Base-by-base conservation (phyloP, 2,329 filamentous ascomycete genomes). In the Colletotrichum costaricense region DNA sequence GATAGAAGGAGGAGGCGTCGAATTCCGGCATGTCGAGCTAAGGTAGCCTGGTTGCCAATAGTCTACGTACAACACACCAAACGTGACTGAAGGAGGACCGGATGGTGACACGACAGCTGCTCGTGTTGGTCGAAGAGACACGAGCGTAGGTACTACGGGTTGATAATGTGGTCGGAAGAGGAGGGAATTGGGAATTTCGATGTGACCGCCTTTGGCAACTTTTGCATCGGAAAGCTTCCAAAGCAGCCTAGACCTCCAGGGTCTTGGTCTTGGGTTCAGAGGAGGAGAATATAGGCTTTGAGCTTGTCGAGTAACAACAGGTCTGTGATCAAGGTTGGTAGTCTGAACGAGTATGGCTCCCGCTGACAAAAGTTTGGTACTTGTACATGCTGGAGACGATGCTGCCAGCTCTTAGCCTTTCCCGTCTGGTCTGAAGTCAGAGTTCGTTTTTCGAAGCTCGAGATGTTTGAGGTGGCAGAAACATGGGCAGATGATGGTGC, bases 401-500 rank as follows among this genome's bases (percentile, higher is more conserved):
- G 42, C 42, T 22, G 42, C 42, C 2, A 49, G 19, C 5, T 49
- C 42, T 49, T 22, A 8, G 42, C 42, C 19, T 16, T 65, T 65
- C 65, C 65, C 67, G 28, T 73, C 67, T 30, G 62, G 38, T 35
- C 49, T 71, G 28, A 56, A 19, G 16, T 62, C 67, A 73, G 64
- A 67, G 60, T 73, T 71, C 38, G 38, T 42, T 66, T 66, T 66
- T 33, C 56, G 71, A 73, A 30, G 67, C 56, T 71, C 60, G 24
- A 52, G 26, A 71, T 65, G 71, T 73, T 73, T 73, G 56, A 71
- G 71, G 66, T 63, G 67, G 55, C 55, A 63, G 52, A 62, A 60
- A 57, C n/a, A 71, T 73, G 67, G 57, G 71, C 71, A 71, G 67
- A 71, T 62, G 60, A 49, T 71, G 71, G 67, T 65, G 67, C 71